Base-by-base conservation (phyloP, 805 yeast genomes). In the Ogataea salicorniae region DNA sequence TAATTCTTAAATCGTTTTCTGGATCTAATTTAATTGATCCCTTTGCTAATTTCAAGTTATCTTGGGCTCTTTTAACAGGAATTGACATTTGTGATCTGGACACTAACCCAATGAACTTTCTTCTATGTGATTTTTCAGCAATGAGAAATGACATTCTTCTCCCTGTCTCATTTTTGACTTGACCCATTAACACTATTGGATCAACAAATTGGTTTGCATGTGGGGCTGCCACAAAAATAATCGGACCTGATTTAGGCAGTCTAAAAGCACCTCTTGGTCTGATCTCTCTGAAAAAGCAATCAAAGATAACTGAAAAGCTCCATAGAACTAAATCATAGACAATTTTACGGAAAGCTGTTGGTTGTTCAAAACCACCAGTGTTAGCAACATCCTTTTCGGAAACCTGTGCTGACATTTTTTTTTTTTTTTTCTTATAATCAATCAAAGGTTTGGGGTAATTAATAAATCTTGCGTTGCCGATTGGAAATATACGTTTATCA, bases 41-140 rank as follows among this genome's bases (percentile, higher is more conserved):
- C 0, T 73, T 60, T n/a, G 83, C 95, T 3, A 70, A 63, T 33
- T 62, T 70, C 64, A 92, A 74, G 62, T 82, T 82, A 64, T 94
- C 99, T 64, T 94, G 98, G 2, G 97, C 90, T 56, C 99, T 77
- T 15, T 80, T 83, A 1, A 94, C 99, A 4, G 97, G 97, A 53
- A 94, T 94, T 1, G 96, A 74, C 69, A 84, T 74, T 53, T 88
- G 87, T 51, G 83, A 75, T 46, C 84, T 75, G 2, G 97, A 83
- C 58, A 94, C 68, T 36, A 79, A 70, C 3, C 97, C 97, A 53
- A 94, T 81, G 46, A 87, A 76, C 17, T 50, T 54, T 9, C 69
- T 68, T 39, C 68, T 67, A 59, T 74, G 77, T 13, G 80, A 73
- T 53, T 75, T 74, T 39, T 73, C 78, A 16, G 83, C 84, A 46